Percentiles rank a stretch among this genome's conserved stretches.
phyloP scores from a whole-genome alignment of 2,329 filamentous ascomycete species.

The Talaromyces sp. region DNA sequence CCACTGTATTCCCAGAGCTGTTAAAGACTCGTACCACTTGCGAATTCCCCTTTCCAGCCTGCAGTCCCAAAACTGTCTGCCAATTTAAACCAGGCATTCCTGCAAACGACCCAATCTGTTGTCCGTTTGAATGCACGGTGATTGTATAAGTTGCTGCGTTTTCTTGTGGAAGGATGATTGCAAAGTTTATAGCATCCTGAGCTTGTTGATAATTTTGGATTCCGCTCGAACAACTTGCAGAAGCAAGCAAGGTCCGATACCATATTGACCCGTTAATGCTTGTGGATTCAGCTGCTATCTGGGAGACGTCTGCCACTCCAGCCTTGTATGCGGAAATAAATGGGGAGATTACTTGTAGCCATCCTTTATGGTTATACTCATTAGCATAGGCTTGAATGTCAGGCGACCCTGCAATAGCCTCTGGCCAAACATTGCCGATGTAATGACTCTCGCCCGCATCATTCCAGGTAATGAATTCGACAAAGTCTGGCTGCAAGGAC shows the following conservation, averaged over 20 bases:
- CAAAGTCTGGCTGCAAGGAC: slow-evolving; percentile 3
- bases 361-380: slow-evolving; percentile 7
- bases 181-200: slow-evolving; percentile 4
- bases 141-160: not conserved
- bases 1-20: not conserved
- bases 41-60: not conserved
- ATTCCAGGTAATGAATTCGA: slow-evolving; percentile 8
- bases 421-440: slow-evolving; percentile 4
- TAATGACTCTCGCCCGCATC: slow-evolving; percentile 8
- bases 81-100: slow-evolving; percentile 1
- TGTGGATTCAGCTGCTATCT: not conserved
- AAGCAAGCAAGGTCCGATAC: slow-evolving; percentile 5
- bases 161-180: slow-evolving; percentile 1
- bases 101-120: slow-evolving; percentile 2
- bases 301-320: not conserved
- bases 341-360: not conserved
- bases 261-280: not conserved
- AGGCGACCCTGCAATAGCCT: not conserved
- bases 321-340: slow-evolving; percentile 6
- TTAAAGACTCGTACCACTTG: slow-evolving; percentile 1
- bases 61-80: slow-evolving; percentile 1
- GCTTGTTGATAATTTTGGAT: slow-evolving; percentile 3
- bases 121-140: slow-evolving; percentile 1
- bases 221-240: slow-evolving; percentile 3
- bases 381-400: not conserved